Percentiles rank a stretch among this genome's conserved stretches.
Evolutionary conservation across 75 land plant species (phyloP).

Genomic region (Pseudotsuga menziesii): DNA sequence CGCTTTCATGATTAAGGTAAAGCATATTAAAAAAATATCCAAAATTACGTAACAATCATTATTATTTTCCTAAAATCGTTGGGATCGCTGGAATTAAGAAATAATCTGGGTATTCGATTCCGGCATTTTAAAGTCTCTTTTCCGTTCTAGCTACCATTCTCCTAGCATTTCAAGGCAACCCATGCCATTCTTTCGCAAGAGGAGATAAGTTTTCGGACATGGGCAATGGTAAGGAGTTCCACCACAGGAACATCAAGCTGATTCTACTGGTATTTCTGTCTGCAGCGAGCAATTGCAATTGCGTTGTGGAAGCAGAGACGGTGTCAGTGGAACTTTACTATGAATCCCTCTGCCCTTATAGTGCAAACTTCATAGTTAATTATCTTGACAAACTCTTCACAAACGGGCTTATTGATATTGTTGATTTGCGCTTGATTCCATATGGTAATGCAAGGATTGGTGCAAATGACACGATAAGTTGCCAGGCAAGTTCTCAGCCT

Average conservation of each 20-base stretch:
- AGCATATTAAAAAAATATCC: too few relatives aligned
- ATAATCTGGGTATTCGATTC: too few relatives aligned
- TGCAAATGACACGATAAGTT: constrained; percentile 30
- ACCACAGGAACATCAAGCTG: neutral
- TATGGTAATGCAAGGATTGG: constrained; percentile 59
- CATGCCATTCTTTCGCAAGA: too few relatives aligned
- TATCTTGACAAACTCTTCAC: constrained; percentile 40
- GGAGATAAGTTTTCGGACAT: neutral
- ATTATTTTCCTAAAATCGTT: too few relatives aligned
- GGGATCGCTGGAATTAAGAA: too few relatives aligned
- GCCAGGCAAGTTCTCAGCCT: constrained; percentile 44
- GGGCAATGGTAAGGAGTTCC: neutral
- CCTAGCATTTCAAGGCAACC: too few relatives aligned
- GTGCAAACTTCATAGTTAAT: constrained; percentile 57
- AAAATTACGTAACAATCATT: too few relatives aligned
- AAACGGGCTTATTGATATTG: constrained; percentile 44
- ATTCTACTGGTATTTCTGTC: neutral
- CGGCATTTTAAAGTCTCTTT: too few relatives aligned
- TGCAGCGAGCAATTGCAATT: neutral
- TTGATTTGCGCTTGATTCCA: constrained; percentile 61
- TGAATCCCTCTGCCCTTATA: constrained; percentile 64
- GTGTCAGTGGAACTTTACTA: constrained; percentile 58
- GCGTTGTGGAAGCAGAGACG: neutral
- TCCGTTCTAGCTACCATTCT: too few relatives aligned
- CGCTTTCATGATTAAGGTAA: too few relatives aligned